Base-by-base conservation (phyloP, 2,329 filamentous ascomycete species). In the Fusarium goolgardi region DNA sequence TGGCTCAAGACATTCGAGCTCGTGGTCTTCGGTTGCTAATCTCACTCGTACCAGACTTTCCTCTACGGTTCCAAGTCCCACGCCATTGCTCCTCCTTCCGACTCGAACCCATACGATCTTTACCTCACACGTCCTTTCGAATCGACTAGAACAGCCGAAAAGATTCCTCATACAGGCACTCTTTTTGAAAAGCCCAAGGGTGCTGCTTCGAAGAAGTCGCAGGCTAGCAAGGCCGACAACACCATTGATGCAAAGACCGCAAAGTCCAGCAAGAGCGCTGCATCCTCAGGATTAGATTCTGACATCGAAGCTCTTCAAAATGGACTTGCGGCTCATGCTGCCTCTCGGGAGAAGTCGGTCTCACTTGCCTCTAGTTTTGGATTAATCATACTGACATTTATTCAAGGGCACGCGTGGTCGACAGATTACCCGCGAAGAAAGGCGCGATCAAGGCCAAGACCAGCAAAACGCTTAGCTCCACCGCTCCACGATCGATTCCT, bases 121-220 rank as follows among this genome's bases (percentile, higher is more conserved):
- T 90, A 84, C 75, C 80, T 85, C 40, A 84, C 85, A 45, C 81
- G 84, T 63, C 81, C 84, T n/a, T 81, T 82, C 69, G 80, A 84
- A 55, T 79, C 82, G 5, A 78, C 80, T 20, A 78, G 78, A 68
- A 79, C 79, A 67, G 83, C 84, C 29, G 81, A 82, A 63, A 81
- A 81, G 69, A 75, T 88, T 25, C 81, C 85, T 27, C 78, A 83
- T n/a, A 81, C 84, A 23, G 84, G 83, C 72, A 83, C 82, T 9
- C 77, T 88, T 25, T 83, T 86, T 72, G 78, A 78, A 59, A 82
- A 81, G 57, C 80, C 79, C 9, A 77, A 75, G 55, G 51, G 53
- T 18, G 58, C 54, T 41, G 51, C 68, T 57, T 37, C 65, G 43
- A 57, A 52, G 23, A 74, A 71, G 51, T 44, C 55, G 23, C 78